Percentiles rank a stretch among this genome's conserved stretches.
phyloP scores from a whole-genome alignment of 1,284 basidiomycete species.

The Gastroboletus turbinatus region DNA sequence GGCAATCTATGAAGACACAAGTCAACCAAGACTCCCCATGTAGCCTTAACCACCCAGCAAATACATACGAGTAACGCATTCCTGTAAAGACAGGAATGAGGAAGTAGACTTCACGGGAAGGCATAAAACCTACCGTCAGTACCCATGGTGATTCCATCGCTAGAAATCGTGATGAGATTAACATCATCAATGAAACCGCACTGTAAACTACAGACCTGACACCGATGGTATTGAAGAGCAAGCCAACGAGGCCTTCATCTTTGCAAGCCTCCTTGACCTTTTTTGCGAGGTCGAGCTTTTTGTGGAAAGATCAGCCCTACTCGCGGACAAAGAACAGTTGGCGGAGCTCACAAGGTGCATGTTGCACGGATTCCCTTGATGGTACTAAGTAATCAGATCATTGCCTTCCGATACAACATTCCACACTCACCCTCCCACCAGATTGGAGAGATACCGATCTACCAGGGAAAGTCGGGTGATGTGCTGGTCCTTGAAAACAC shows the following conservation, averaged over 20 bases:
- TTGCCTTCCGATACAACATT: neutral
- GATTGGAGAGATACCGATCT: slow-evolving; percentile 82
- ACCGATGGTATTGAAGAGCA: slow-evolving; percentile 80
- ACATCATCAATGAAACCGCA: neutral
- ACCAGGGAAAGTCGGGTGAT: slow-evolving; percentile 9
- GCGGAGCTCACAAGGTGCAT: slow-evolving; percentile 59
- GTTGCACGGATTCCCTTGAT: slow-evolving; percentile 78
- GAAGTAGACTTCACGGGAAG: neutral
- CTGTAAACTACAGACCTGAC: slow-evolving; percentile 54
- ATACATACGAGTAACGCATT: slow-evolving; percentile 75
- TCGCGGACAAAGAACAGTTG: neutral
- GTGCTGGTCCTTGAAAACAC: neutral
- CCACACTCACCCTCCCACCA: slow-evolving; percentile 79
- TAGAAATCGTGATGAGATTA: slow-evolving; percentile 26
- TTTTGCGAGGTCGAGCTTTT: slow-evolving; percentile 71
- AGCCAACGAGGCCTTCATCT: slow-evolving; percentile 72
- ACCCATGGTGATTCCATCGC: slow-evolving; percentile 83
- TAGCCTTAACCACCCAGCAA: neutral
- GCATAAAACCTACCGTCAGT: slow-evolving; percentile 59
- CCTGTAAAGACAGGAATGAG: slow-evolving; percentile 40
- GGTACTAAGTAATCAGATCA: slow-evolving; percentile 10
- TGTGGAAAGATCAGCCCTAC: slow-evolving; percentile 8
- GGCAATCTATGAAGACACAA: slow-evolving; percentile 58
- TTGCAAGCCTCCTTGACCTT: slow-evolving; percentile 76
- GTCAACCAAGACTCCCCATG: neutral